A percentile compares a stretch with the other conserved stretches of the same genome.
Conservation (phyloP, 2,329 filamentous ascomycete genomes). For the Penicillium sp. region DNA sequence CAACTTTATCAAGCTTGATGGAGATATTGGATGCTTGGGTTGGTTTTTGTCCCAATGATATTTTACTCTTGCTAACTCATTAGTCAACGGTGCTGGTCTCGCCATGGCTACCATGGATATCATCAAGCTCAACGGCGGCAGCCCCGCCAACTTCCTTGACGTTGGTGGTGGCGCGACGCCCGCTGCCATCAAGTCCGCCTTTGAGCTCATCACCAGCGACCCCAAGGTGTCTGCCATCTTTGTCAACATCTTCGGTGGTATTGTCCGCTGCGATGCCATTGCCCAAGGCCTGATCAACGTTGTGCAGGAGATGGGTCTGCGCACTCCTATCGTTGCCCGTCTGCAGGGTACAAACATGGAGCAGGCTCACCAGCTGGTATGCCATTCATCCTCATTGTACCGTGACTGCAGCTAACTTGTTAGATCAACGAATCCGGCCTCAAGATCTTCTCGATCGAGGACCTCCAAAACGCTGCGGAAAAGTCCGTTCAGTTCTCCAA, state of each 20-base stretch:
- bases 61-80: constrained; percentile 17
- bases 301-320: constrained; percentile 90
- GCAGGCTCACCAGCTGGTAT: constrained; percentile 77
- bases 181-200: constrained; percentile 94
- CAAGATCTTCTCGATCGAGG: constrained; percentile 99
- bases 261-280: constrained; percentile 96
- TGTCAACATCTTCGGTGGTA: constrained; percentile 99
- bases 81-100: constrained; percentile 95
- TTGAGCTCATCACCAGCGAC: constrained; percentile 98
- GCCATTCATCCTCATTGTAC: constrained; percentile 40
- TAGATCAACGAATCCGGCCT: constrained; percentile 94
- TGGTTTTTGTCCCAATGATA: constrained; percentile 20
- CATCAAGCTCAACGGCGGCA: constrained; percentile 98
- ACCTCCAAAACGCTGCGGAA: constrained; percentile 95
- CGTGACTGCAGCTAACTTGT: neutral
- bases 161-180: constrained; percentile 97
- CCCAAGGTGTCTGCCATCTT: constrained; percentile 98
- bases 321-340: constrained; percentile 95
- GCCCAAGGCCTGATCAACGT: constrained; percentile 95
- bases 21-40: constrained; percentile 93
- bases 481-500: constrained; percentile 99
- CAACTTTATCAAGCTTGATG: constrained; percentile 99
- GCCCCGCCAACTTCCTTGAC: constrained; percentile 97
- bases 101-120: constrained; percentile 99
- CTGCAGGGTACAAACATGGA: constrained; percentile 99